Base-by-base conservation (phyloP, 2,329 filamentous ascomycete species). In the Paramyrothecium sp. region DNA sequence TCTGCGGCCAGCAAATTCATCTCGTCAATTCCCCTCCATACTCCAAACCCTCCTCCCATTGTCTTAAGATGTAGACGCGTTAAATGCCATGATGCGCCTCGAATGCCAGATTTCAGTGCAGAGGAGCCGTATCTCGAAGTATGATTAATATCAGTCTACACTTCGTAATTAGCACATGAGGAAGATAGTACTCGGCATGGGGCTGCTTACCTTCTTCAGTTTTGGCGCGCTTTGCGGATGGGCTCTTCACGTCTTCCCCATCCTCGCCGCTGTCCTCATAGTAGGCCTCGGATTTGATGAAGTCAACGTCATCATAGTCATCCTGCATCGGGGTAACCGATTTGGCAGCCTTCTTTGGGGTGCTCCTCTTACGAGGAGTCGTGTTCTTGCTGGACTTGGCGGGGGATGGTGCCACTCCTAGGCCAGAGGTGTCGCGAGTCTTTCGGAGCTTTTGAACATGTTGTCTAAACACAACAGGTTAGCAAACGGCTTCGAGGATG, bases 381-480 rank as follows among this genome's bases (percentile, higher is more conserved):
- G 49, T 23, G 23, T 23, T 23, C 55, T 65, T 67, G 34, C 50
- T 51, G 20, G 62, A 66, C 64, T 75, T 75, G 21, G 54, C 30
- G 10, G 57, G 56, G 34, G 60, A 56, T 17, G 47, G 62, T 26
- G 54, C 54, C 0, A 62, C 62, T 33, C 66, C 49, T 20, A 70
- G 60, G 8, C 56, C 64, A 13, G 59, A 46, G 5, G 64, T 66
- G n/a, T 73, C 72, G 7, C 72, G 69, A 41, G 60, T 68, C 58
- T 68, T 71, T 58, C 74, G 74, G 3, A 80, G 70, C 61, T 79
- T 80, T 60, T 78, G 75, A 8, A 81, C 71, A 34, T 81, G 78
- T 63, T 80, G 78, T 50, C 78, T 80, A 52, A 54, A 54, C 10
- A 10, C 4, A 30, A 4, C 26, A 30, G 10, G 26, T 30, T 5